These are phyloP conservation scores for Pichia californica DNA, from an alignment of 805 yeast genomes.

Conservation along the genomic window DNA sequence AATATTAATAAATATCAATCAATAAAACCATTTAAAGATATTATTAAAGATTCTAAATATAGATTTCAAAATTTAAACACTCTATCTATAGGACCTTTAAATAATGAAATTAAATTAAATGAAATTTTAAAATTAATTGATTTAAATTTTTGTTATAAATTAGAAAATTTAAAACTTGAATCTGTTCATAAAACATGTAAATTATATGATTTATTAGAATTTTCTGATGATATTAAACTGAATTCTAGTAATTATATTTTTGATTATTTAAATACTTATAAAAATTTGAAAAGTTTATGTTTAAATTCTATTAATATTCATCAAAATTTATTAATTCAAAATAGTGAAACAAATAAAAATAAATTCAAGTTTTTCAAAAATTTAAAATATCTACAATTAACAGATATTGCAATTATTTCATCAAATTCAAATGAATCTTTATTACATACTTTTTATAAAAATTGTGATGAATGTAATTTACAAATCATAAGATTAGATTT, in stretches of 20 bases:
- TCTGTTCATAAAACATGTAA: slow-evolving; percentile 4
- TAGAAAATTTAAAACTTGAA: slow-evolving; percentile 4
- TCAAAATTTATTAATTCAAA: not conserved
- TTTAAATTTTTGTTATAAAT: not conserved
- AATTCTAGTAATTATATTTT: not conserved
- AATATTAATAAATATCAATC: slow-evolving; percentile 6
- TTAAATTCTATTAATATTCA: slow-evolving; percentile 13
- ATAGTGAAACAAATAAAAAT: not conserved
- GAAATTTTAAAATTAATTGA: slow-evolving; percentile 5
- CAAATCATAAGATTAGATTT: slow-evolving; percentile 17
- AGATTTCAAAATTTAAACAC: slow-evolving; percentile 7
- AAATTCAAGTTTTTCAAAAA: slow-evolving; percentile 8
- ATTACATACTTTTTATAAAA: slow-evolving; percentile 10
- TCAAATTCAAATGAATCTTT: slow-evolving; percentile 9
- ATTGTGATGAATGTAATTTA: slow-evolving; percentile 3
- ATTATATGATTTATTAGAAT: slow-evolving; percentile 6
- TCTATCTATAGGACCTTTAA: slow-evolving; percentile 15
- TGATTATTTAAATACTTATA: not conserved
- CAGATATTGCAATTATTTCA: slow-evolving; percentile 14
- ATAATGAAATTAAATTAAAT: slow-evolving; percentile 5
- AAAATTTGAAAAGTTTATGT: slow-evolving; percentile 5
- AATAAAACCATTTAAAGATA: not conserved
- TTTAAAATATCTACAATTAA: slow-evolving; percentile 14
- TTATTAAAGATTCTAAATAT: not conserved
- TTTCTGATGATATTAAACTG: not conserved